phyloP scores from a whole-genome alignment of 345 rosid species.

The Lumnitzera racemosa region DNA sequence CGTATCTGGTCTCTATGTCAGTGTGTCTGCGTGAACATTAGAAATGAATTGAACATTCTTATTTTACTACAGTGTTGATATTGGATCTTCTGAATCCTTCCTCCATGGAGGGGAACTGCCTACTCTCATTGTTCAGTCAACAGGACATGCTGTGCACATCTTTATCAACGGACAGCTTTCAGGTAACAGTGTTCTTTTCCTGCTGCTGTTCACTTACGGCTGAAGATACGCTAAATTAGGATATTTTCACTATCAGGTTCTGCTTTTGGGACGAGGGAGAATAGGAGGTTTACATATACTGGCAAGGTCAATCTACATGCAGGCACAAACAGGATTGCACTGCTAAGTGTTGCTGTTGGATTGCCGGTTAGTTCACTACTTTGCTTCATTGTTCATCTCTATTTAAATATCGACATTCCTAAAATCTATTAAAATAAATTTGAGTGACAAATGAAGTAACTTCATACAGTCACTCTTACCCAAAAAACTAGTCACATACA shows the following conservation, averaged over 20 bases:
- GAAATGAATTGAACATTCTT: neutral
- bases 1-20: neutral
- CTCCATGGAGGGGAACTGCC: conserved; percentile 89
- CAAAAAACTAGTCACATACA: too few relatives aligned
- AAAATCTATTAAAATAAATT: too few relatives aligned
- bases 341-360: conserved; percentile 93
- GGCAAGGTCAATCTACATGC: conserved; percentile 75
- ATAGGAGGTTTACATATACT: conserved; percentile 58
- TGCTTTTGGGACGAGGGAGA: conserved; percentile 77
- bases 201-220: too few relatives aligned
- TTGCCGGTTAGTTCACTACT: conserved; percentile 62
- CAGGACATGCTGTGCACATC: conserved; percentile 91
- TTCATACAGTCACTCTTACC: too few relatives aligned
- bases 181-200: conserved; percentile 31
- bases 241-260: conserved; percentile 40
- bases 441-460: neutral
- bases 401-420: too few relatives aligned
- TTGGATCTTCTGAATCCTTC: conserved; percentile 72
- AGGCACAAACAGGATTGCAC: conserved; percentile 84
- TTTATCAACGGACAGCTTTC: conserved; percentile 86
- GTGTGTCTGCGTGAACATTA: neutral
- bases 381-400: neutral
- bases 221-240: neutral
- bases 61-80: conserved; percentile 52
- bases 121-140: conserved; percentile 75